Evolutionary conservation across 2,329 filamentous ascomycete genomes (phyloP).

Genomic region (Lecanicillium sp.): DNA sequence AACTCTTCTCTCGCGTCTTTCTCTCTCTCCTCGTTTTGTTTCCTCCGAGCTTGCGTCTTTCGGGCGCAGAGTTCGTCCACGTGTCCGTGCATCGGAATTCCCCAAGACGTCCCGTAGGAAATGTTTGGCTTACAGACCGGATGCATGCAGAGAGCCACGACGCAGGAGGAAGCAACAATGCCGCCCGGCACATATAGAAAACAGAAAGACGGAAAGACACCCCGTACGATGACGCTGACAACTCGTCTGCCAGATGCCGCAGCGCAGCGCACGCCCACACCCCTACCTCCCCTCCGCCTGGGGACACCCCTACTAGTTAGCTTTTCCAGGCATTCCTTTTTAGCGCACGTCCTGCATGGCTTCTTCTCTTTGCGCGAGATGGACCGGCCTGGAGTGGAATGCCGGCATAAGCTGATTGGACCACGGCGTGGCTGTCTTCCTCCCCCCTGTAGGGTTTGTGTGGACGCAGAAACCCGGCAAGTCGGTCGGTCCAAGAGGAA

Average conservation of each 20-base stretch:
- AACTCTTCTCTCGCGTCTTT: too few species aligned
- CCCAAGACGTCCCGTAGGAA: not conserved
- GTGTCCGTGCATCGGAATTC: constrained; percentile 1
- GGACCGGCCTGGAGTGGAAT: not conserved
- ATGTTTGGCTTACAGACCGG: not conserved
- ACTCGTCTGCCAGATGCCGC: too few species aligned
- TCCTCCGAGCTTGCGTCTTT: not conserved
- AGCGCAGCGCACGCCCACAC: too few species aligned
- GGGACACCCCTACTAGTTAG: not conserved
- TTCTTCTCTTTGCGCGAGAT: not conserved
- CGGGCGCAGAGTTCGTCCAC: not conserved
- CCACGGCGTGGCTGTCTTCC: not conserved
- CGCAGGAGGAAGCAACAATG: too few species aligned
- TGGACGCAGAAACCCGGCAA: not conserved
- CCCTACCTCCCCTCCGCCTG: not conserved
- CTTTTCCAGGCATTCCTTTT: not conserved
- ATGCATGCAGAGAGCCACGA: too few species aligned
- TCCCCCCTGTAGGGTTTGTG: not conserved
- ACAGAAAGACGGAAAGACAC: too few species aligned
- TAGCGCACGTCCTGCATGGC: not conserved
- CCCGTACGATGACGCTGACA: too few species aligned
- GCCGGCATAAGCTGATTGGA: not conserved
- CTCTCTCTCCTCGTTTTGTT: not conserved
- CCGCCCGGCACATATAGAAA: too few species aligned
- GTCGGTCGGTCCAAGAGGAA: too few species aligned